Conservation (phyloP, 2,329 filamentous ascomycete genomes). For the Colletotrichum sp. region DNA sequence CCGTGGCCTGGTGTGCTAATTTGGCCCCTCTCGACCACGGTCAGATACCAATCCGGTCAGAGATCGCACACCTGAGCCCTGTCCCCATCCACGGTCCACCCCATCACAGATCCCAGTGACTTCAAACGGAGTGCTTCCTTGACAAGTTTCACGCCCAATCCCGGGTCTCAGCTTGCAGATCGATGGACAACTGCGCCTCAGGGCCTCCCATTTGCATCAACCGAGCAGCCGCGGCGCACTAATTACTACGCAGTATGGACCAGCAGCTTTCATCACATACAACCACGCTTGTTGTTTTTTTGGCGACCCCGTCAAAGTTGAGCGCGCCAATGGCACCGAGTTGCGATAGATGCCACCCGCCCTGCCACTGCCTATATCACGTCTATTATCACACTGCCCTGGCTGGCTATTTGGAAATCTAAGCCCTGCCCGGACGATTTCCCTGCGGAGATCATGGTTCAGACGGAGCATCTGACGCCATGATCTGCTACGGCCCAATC, state of each 20-base stretch:
- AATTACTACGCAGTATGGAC: not conserved
- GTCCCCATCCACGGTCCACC: conserved; percentile 16
- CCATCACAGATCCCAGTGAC: conserved; percentile 18
- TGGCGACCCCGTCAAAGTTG: not conserved
- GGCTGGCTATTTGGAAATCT: conserved; percentile 21
- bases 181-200: conserved; percentile 35
- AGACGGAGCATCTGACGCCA: conserved; percentile 44
- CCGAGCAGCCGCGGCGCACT: not conserved
- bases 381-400: not conserved
- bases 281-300: not conserved
- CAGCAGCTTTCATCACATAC: not conserved
- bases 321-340: conserved; percentile 3
- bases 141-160: conserved; percentile 44
- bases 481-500: conserved; percentile 39
- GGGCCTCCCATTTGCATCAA: conserved; percentile 17
- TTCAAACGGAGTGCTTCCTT: conserved; percentile 27
- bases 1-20: conserved; percentile 5
- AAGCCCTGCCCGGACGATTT: conserved; percentile 29
- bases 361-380: conserved; percentile 6
- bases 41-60: conserved; percentile 34
- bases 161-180: conserved; percentile 47
- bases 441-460: conserved; percentile 45
- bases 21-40: conserved; percentile 23
- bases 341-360: conserved; percentile 3
- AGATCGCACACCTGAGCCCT: conserved; percentile 28